These are phyloP conservation scores for Craspedostauros australis DNA, from an alignment of 108 stramenopile species.

Conservation along the genomic window DNA sequence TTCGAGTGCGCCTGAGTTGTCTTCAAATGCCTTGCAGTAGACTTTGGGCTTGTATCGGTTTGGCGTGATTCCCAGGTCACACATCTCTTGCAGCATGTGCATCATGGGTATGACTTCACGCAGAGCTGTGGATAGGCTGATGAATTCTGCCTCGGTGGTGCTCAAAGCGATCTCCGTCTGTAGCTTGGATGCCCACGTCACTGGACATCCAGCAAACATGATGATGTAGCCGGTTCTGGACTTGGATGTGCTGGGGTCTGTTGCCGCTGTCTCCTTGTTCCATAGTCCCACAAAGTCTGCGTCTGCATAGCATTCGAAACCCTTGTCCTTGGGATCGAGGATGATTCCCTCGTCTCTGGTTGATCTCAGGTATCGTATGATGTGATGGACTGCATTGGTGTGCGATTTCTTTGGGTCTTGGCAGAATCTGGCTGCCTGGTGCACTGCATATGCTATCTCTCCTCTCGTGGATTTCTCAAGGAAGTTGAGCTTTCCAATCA, in stretches of 20 bases:
- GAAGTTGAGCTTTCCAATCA: constrained; percentile 41
- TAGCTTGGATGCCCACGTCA: constrained; percentile 14
- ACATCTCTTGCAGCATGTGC: constrained; percentile 21
- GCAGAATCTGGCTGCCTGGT: constrained; percentile 31
- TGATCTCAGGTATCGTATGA: constrained; percentile 19
- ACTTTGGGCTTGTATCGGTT: not conserved
- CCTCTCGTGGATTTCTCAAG: constrained; percentile 21
- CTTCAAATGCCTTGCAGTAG: constrained; percentile 18
- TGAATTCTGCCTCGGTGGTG: constrained; percentile 34
- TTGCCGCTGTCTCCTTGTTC: constrained; percentile 13
- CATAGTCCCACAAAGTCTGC: constrained; percentile 45
- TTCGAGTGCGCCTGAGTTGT: constrained; percentile 25
- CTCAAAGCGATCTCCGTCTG: constrained; percentile 20
- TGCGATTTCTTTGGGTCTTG: constrained; percentile 24
- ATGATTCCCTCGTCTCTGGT: constrained; percentile 19
- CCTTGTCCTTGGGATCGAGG: constrained; percentile 9
- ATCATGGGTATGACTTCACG: constrained; percentile 24
- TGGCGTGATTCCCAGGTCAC: not conserved
- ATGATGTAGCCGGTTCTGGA: constrained; percentile 30
- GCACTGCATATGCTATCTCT: constrained; percentile 30
- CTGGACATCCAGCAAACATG: constrained; percentile 19
- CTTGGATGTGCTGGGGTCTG: constrained; percentile 5
- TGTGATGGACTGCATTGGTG: constrained; percentile 17
- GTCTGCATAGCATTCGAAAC: constrained; percentile 41
- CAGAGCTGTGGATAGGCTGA: constrained; percentile 6